These are phyloP conservation scores for Sporothrix globosa DNA, from an alignment of 2,329 filamentous ascomycete genomes.

Conservation along the genomic window DNA sequence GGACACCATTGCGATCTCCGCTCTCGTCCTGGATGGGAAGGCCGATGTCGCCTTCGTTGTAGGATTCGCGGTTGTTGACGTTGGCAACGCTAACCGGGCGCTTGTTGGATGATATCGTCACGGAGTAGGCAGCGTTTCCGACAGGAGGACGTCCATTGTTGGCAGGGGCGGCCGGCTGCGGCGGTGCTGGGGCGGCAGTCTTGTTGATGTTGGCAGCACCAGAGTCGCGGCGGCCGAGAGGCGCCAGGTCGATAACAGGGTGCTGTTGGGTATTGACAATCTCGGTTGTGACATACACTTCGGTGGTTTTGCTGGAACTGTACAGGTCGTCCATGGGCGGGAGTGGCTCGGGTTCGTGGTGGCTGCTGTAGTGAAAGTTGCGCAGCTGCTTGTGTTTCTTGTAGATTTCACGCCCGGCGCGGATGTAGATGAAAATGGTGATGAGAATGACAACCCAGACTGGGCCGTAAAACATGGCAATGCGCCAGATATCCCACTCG, in stretches of 20 bases:
- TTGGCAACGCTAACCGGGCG: constrained; percentile 36
- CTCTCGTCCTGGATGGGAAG: constrained; percentile 39
- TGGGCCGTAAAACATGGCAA: constrained; percentile 74
- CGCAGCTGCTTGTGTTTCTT: constrained; percentile 65
- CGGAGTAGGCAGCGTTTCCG: constrained; percentile 49
- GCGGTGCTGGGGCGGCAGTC: neutral
- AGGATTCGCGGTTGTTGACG: constrained; percentile 35
- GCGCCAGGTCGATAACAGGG: constrained; percentile 43
- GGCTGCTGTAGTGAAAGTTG: constrained; percentile 59
- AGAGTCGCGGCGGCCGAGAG: constrained; percentile 41
- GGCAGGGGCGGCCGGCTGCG: neutral
- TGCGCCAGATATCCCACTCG: constrained; percentile 71
- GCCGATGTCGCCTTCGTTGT: constrained; percentile 39
- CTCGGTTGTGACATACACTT: constrained; percentile 66
- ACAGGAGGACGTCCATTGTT: constrained; percentile 27
- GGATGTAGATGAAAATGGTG: constrained; percentile 67
- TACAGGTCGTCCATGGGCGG: constrained; percentile 51
- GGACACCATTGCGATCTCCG: neutral
- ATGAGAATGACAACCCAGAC: constrained; percentile 66
- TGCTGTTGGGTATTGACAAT: constrained; percentile 36
- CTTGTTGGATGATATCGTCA: constrained; percentile 53
- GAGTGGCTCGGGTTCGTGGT: constrained; percentile 49
- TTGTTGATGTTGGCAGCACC: constrained; percentile 13
- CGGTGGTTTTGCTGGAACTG: constrained; percentile 60
- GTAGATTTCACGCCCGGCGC: constrained; percentile 69